phyloP scores from a whole-genome alignment of 1,284 basidiomycete species.

The Ceratobasidium sp. region DNA sequence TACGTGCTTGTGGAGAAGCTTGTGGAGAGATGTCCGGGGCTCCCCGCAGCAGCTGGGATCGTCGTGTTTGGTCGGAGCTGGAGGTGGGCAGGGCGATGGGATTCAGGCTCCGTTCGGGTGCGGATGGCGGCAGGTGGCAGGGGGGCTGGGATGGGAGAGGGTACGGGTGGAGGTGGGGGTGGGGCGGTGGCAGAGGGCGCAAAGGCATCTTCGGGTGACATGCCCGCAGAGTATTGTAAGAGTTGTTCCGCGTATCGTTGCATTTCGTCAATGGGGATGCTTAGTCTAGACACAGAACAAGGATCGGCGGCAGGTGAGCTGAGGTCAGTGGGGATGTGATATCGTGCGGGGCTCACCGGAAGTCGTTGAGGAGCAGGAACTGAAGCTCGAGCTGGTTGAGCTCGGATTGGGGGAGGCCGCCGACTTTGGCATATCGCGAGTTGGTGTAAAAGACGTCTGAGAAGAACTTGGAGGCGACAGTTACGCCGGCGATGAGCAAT shows the following conservation, averaged over 20 bases:
- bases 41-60: neutral
- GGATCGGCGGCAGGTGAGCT: conserved; percentile 15
- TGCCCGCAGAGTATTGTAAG: conserved; percentile 57
- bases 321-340: conserved; percentile 25
- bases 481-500: conserved; percentile 95
- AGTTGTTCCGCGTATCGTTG: conserved; percentile 94
- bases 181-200: conserved; percentile 40
- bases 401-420: conserved; percentile 92
- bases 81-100: conserved; percentile 36
- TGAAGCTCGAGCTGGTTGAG: conserved; percentile 97
- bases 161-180: conserved; percentile 14
- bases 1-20: conserved; percentile 28
- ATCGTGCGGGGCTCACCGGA: conserved; percentile 58
- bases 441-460: conserved; percentile 99
- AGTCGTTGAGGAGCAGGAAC: conserved; percentile 96
- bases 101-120: neutral
- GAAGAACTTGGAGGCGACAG: conserved; percentile 98
- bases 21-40: conserved; percentile 28
- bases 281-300: conserved; percentile 58
- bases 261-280: conserved; percentile 91
- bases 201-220: conserved; percentile 38
- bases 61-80: conserved; percentile 14
- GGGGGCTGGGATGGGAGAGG: neutral
- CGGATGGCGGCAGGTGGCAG: neutral
- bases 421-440: conserved; percentile 97